These are phyloP conservation scores for Acacia crassicarpa DNA, from an alignment of 306 rosid species.

Conservation along the genomic window DNA sequence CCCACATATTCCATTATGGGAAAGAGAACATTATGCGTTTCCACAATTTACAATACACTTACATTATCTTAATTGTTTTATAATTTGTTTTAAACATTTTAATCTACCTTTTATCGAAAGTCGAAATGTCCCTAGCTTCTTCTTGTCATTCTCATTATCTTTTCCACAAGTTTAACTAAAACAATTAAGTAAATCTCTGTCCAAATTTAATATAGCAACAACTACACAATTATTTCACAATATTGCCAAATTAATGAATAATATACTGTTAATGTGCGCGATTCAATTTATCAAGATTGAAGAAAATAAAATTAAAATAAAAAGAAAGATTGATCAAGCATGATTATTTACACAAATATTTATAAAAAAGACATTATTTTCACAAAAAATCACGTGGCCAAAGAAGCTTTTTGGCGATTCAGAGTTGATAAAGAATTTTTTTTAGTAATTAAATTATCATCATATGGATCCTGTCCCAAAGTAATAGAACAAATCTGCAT, in stretches of 20 bases:
- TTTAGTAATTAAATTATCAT: background rate
- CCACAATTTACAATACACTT: background rate
- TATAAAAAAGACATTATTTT: background rate
- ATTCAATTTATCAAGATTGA: background rate
- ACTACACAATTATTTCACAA: background rate
- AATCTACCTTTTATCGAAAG: background rate
- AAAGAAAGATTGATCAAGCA: no score
- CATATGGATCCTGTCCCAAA: conserved; percentile 25
- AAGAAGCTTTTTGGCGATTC: background rate
- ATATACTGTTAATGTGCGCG: background rate
- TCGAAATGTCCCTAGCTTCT: background rate
- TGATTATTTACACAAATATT: background rate
- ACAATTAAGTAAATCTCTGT: background rate
- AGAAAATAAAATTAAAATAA: background rate
- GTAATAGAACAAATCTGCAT: conserved; percentile 50
- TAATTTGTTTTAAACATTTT: background rate
- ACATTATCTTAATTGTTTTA: background rate
- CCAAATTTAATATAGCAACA: background rate
- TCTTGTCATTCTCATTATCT: background rate
- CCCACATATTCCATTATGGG: background rate
- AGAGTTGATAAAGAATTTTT: background rate
- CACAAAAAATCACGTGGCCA: background rate
- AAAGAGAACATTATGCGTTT: background rate
- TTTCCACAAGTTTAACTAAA: background rate
- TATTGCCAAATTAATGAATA: background rate